phyloP scores from a whole-genome alignment of 2,329 filamentous ascomycete species.

The Talaromyces verruculosus region DNA sequence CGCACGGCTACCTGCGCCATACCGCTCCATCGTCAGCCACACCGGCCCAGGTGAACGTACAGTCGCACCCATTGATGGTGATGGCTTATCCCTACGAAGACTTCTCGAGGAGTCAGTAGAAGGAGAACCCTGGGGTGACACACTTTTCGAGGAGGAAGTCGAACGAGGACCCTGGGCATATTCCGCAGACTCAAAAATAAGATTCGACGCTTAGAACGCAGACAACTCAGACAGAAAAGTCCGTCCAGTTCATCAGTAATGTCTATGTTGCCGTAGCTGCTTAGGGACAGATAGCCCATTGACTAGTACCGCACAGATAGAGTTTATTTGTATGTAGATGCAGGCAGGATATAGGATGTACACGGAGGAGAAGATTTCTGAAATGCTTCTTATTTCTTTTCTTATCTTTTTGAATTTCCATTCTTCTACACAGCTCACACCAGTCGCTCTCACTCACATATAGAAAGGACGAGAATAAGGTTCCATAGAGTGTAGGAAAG shows the following conservation, averaged over 20 bases:
- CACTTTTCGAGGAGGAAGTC: no score
- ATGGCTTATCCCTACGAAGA: no score
- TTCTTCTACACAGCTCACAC: neutral
- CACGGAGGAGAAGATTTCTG: neutral
- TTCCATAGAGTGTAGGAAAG: neutral
- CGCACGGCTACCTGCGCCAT: no score
- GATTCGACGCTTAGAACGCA: neutral
- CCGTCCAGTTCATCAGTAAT: neutral
- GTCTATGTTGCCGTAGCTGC: neutral
- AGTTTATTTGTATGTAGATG: neutral
- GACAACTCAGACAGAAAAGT: neutral
- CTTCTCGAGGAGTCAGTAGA: no score
- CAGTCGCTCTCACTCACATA: neutral
- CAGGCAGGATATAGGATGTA: neutral
- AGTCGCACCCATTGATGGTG: no score
- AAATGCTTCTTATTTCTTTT: slow-evolving; percentile 10
- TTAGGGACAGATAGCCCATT: neutral
- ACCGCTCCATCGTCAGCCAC: no score
- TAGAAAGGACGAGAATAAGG: neutral
- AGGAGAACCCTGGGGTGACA: no score
- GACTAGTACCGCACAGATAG: neutral
- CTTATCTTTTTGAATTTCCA: neutral
- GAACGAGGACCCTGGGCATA: no score
- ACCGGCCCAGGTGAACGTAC: no score
- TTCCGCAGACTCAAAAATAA: no score